These are phyloP conservation scores for Dictyostelium discoideum DNA, from an alignment of 78 protist genomes.

Conservation along the genomic window DNA sequence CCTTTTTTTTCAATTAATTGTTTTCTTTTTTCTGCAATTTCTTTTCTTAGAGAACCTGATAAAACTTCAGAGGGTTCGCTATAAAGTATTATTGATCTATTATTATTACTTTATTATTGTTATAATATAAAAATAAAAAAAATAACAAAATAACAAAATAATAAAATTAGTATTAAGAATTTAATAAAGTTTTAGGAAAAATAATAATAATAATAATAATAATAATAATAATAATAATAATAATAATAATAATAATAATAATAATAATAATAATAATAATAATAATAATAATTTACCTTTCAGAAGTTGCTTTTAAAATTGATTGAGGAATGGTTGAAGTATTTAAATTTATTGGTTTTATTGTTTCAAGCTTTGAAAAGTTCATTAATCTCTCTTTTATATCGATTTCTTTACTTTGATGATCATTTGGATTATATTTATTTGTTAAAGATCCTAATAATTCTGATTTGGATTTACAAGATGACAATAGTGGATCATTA, in stretches of 20 bases:
- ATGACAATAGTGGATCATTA: neutral
- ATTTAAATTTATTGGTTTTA: neutral
- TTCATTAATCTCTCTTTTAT: neutral
- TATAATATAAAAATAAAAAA: neutral
- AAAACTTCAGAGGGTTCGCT: constrained; percentile 20
- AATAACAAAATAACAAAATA: too few relatives aligned
- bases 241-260: too few relatives aligned
- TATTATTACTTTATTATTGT: neutral
- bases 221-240: too few relatives aligned
- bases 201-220: too few relatives aligned
- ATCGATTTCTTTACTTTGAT: neutral
- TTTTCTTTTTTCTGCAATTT: constrained; percentile 13
- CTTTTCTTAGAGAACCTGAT: constrained; percentile 27
- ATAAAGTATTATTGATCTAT: constrained; percentile 18
- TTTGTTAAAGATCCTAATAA: constrained; percentile 14
- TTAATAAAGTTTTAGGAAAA: too few relatives aligned
- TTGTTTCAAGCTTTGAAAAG: neutral
- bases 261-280: too few relatives aligned
- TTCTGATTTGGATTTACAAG: neutral
- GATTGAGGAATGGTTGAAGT: neutral
- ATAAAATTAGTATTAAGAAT: neutral
- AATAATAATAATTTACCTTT: neutral
- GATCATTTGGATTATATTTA: constrained; percentile 3
- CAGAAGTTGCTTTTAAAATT: neutral
- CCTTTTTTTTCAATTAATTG: constrained; percentile 9